Conservation (phyloP, 1,284 basidiomycete species). For the Leccinum ponderosum region DNA sequence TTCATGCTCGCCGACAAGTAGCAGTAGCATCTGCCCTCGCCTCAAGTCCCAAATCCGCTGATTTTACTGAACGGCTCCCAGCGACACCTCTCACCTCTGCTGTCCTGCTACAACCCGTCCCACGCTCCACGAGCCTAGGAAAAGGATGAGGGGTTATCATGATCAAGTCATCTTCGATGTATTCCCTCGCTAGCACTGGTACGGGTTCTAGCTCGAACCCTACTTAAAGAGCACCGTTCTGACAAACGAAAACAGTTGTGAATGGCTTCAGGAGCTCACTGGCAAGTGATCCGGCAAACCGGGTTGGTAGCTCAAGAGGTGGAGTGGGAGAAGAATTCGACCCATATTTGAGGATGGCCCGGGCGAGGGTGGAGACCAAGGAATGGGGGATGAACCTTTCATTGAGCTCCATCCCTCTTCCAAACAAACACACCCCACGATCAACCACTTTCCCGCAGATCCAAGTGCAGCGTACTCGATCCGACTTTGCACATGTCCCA, state of each 20-base stretch:
- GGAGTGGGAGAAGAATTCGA: conserved; percentile 17
- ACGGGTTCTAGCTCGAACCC: conserved; percentile 5
- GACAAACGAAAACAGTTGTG: conserved; percentile 25
- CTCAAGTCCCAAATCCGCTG: conserved; percentile 21
- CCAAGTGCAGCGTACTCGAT: conserved; percentile 23
- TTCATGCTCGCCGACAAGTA: conserved; percentile 52
- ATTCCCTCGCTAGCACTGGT: conserved; percentile 7
- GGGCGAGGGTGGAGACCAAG: conserved; percentile 8
- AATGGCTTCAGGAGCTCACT: conserved; percentile 25
- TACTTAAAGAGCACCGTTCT: conserved; percentile 21
- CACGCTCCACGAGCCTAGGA: conserved; percentile 26
- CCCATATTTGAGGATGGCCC: conserved; percentile 20
- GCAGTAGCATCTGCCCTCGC: conserved; percentile 39
- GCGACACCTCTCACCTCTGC: conserved; percentile 26
- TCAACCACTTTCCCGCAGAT: conserved; percentile 26
- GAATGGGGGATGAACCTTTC: conserved; percentile 15
- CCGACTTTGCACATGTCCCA: conserved; percentile 18
- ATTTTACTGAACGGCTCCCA: conserved; percentile 33
- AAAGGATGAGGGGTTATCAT: conserved; percentile 6
- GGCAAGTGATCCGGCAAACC: conserved; percentile 15
- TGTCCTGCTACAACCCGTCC: conserved; percentile 35
- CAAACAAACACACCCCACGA: conserved; percentile 7
- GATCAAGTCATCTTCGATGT: conserved; percentile 14
- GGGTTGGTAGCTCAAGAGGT: conserved; percentile 1
- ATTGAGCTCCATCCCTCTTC: conserved; percentile 24